Conservation (phyloP, 192 early-diverging fungal species). For the Podochytrium sp. region DNA sequence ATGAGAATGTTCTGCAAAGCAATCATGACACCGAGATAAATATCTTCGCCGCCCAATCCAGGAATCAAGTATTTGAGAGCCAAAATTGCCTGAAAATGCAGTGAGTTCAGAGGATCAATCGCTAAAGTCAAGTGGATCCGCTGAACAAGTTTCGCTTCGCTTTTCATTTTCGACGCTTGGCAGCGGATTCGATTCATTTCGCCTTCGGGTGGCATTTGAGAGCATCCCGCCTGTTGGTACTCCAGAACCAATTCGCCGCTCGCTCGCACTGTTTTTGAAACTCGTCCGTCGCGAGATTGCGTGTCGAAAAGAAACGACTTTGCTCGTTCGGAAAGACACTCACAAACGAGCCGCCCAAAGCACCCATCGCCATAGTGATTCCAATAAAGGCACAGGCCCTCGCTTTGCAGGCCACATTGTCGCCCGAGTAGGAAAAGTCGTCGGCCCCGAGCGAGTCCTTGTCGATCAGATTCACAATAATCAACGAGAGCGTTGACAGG, state of each 20-base stretch:
- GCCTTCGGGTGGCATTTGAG: no score
- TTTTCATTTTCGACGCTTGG: no score
- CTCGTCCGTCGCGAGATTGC: not conserved
- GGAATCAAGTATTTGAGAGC: slow-evolving; percentile 53
- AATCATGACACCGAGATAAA: slow-evolving; percentile 49
- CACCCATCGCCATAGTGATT: slow-evolving; percentile 53
- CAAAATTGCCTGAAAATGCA: slow-evolving; percentile 40
- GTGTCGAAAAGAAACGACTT: not conserved
- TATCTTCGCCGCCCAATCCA: slow-evolving; percentile 43
- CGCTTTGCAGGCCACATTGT: slow-evolving; percentile 51
- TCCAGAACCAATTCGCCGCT: no score
- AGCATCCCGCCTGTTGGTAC: no score
- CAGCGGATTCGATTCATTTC: no score
- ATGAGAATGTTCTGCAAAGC: slow-evolving; percentile 52
- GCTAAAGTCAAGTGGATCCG: no score
- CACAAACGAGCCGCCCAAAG: slow-evolving; percentile 51
- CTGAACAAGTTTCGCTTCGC: no score
- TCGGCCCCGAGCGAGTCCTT: slow-evolving; percentile 48
- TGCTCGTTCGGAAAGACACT: not conserved
- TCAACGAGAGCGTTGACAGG: slow-evolving; percentile 51
- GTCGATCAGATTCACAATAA: slow-evolving; percentile 59
- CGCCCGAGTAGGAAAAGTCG: slow-evolving; percentile 30
- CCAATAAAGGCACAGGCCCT: slow-evolving; percentile 55
- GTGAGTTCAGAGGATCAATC: no score
- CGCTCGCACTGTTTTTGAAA: not conserved